Evolutionary conservation across 495 filamentous ascomycete genomes (phyloP).

Genomic region (Apodospora peruviana): DNA sequence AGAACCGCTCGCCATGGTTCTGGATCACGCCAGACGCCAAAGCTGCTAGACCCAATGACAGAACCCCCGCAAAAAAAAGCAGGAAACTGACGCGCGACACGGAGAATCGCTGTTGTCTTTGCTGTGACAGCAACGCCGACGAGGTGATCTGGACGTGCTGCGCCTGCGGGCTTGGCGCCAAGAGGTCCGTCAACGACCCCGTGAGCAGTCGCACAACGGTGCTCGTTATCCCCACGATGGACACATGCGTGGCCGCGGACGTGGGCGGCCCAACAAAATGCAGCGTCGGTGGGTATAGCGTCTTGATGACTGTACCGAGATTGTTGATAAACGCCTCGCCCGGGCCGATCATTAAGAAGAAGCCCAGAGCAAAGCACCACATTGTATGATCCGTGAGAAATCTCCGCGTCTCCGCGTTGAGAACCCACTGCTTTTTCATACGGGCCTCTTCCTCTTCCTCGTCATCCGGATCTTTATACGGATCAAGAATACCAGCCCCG

Average conservation of each 20-base stretch:
- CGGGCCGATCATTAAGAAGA: slow-evolving; percentile 90
- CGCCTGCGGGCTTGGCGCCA: slow-evolving; percentile 61
- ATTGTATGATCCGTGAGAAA: slow-evolving; percentile 87
- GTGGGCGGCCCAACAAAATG: slow-evolving; percentile 44
- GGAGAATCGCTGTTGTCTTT: slow-evolving; percentile 37
- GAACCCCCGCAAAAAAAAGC: slow-evolving; percentile 63
- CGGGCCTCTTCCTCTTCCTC: slow-evolving; percentile 61
- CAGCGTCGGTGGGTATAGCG: slow-evolving; percentile 62
- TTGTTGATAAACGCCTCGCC: slow-evolving; percentile 98
- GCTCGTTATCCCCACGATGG: slow-evolving; percentile 81
- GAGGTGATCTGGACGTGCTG: slow-evolving; percentile 34
- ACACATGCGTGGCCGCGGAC: slow-evolving; percentile 82
- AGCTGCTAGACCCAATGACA: slow-evolving; percentile 70
- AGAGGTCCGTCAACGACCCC: slow-evolving; percentile 78
- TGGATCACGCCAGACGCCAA: slow-evolving; percentile 69
- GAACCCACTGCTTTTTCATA: slow-evolving; percentile 73
- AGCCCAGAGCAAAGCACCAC: slow-evolving; percentile 88
- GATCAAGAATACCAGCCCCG: slow-evolving; percentile 23
- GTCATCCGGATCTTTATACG: slow-evolving; percentile 32
- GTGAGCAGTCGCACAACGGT: slow-evolving; percentile 83
- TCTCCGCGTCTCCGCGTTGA: slow-evolving; percentile 78
- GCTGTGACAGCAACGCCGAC: slow-evolving; percentile 14
- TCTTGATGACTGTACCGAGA: slow-evolving; percentile 85
- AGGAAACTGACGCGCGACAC: slow-evolving; percentile 79
- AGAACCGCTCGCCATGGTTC: slow-evolving; percentile 62